These are phyloP conservation scores for Blastobotrys ciferrii DNA, from an alignment of 1,139 yeast genomes.

Conservation along the genomic window DNA sequence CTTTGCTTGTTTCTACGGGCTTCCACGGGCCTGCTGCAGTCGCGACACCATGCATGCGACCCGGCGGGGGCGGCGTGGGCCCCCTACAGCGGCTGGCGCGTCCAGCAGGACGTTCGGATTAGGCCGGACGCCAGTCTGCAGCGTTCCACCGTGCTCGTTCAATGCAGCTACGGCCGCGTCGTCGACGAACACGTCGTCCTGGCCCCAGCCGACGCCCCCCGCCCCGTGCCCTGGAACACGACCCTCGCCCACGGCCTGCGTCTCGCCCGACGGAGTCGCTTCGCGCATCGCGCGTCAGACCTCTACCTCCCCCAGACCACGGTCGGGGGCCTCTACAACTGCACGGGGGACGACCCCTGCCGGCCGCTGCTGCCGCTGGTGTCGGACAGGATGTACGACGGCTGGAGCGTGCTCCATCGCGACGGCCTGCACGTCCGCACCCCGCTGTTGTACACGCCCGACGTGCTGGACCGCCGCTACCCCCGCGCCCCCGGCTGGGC, in stretches of 20 bases:
- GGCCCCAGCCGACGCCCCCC: neutral
- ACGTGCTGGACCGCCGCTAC: constrained; percentile 12
- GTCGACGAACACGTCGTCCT: constrained; percentile 1
- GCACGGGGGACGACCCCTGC: neutral
- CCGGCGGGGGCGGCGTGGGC: constrained; percentile 7
- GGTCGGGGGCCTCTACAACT: constrained; percentile 12
- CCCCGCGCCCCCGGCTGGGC: neutral
- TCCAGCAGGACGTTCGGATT: constrained; percentile 11
- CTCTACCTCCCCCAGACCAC: constrained; percentile 12
- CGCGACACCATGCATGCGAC: constrained; percentile 4
- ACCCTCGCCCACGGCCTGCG: constrained; percentile 10
- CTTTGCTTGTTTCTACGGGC: neutral
- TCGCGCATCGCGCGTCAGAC: constrained; percentile 8
- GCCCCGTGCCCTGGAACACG: constrained; percentile 14
- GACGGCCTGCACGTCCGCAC: constrained; percentile 5
- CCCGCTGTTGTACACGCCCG: constrained; percentile 15
- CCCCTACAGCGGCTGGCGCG: constrained; percentile 7
- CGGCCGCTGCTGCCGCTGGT: constrained; percentile 11
- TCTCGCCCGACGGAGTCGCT: constrained; percentile 13
- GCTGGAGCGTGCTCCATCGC: constrained; percentile 8
- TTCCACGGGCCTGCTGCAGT: neutral
- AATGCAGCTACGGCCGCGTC: constrained; percentile 12
- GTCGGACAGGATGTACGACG: neutral
- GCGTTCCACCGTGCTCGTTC: constrained; percentile 11
- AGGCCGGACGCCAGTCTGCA: neutral